phyloP scores from a whole-genome alignment of 2,329 filamentous ascomycete genomes.

The Lasiodiplodia sp. region DNA sequence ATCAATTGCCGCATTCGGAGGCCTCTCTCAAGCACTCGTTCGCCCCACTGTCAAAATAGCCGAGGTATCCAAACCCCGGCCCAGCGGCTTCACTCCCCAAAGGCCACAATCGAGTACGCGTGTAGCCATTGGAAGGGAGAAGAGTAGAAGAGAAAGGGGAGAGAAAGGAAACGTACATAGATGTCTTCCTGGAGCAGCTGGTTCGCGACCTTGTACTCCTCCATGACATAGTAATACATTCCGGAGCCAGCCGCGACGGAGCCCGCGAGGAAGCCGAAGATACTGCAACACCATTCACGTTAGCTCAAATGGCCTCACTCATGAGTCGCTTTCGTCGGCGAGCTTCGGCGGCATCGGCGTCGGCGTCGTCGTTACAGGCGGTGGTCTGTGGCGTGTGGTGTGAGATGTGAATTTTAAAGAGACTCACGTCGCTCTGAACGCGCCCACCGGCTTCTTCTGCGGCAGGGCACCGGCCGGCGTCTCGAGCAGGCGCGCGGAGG shows the following conservation, averaged over 20 bases:
- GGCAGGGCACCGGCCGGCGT: conserved; percentile 41
- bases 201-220: conserved; percentile 93
- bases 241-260: conserved; percentile 78
- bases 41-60: not conserved
- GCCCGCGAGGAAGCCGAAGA: conserved; percentile 92
- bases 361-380: not conserved
- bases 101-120: not conserved
- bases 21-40: not conserved
- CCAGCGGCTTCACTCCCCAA: not conserved
- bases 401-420: not conserved
- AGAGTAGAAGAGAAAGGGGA: not conserved
- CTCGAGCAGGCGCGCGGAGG: conserved; percentile 37
- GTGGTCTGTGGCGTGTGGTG: not conserved
- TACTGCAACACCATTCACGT: conserved; percentile 58
- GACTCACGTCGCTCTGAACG: conserved; percentile 74
- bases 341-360: not conserved
- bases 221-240: conserved; percentile 90
- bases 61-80: conserved; percentile 5
- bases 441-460: conserved; percentile 70
- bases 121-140: not conserved
- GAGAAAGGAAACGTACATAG: conserved; percentile 73
- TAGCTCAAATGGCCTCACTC: not conserved
- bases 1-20: not conserved
- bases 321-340: not conserved
- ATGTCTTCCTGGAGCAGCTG: conserved; percentile 95